A percentile compares a stretch with the other conserved stretches of the same genome.
These are phyloP conservation scores for Cladosporium austrohemisphaericum DNA, from an alignment of 2,329 filamentous ascomycete genomes.

Conservation along the genomic window DNA sequence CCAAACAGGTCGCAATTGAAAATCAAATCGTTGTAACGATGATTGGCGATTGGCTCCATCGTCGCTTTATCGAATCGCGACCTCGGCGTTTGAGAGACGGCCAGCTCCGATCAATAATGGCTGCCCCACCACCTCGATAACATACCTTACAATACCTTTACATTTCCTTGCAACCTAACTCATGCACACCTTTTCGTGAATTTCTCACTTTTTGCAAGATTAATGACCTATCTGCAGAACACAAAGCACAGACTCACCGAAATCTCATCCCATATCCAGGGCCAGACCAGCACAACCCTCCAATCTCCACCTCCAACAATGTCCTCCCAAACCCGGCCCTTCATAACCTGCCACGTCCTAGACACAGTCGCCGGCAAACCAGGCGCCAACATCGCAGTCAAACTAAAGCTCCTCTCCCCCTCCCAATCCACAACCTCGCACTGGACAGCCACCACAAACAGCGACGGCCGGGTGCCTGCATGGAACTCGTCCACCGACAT, in stretches of 20 bases:
- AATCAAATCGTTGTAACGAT: too few species aligned
- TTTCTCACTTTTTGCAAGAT: not conserved
- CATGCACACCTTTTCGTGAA: not conserved
- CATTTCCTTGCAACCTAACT: too few species aligned
- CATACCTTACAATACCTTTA: not conserved
- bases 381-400: slow-evolving; percentile 62
- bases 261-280: not conserved
- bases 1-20: too few species aligned
- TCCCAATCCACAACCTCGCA: slow-evolving; percentile 36
- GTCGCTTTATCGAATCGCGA: not conserved
- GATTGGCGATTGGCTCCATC: too few species aligned
- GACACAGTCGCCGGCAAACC: slow-evolving; percentile 74
- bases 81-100: slow-evolving; percentile 11
- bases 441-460: slow-evolving; percentile 68
- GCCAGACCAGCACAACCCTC: not conserved
- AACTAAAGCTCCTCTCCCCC: slow-evolving; percentile 49
- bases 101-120: slow-evolving; percentile 11
- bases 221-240: not conserved
- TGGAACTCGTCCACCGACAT: slow-evolving; percentile 55
- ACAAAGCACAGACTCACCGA: not conserved
- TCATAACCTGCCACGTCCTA: slow-evolving; percentile 83
- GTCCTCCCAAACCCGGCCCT: slow-evolving; percentile 34
- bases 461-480: slow-evolving; percentile 67
- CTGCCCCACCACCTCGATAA: not conserved
- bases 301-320: not conserved